phyloP scores from a whole-genome alignment of 331 rosid species.

The Stylosanthes scabra region DNA sequence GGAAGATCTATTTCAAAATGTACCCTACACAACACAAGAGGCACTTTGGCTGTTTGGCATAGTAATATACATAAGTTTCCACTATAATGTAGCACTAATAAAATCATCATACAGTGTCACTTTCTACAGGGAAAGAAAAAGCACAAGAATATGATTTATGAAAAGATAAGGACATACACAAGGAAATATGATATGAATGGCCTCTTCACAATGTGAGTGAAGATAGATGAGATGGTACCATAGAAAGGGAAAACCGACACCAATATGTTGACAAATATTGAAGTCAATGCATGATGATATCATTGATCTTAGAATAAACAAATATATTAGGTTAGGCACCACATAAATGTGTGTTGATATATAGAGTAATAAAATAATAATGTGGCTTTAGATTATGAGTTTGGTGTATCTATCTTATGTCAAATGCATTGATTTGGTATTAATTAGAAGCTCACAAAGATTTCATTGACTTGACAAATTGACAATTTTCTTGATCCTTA shows the following conservation, averaged over 20 bases:
- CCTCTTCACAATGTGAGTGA: constrained; percentile 11
- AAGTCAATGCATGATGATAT: not conserved
- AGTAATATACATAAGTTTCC: constrained; percentile 23
- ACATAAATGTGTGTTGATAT: not conserved
- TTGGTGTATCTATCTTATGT: constrained; percentile 37
- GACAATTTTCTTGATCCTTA: not conserved
- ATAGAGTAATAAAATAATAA: constrained; percentile 4
- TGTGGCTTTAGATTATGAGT: constrained; percentile 47
- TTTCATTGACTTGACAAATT: constrained; percentile 2
- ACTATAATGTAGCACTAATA: constrained; percentile 16
- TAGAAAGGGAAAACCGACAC: not conserved
- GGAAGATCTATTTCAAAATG: constrained; percentile 31
- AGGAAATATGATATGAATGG: not conserved
- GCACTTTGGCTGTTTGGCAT: constrained; percentile 17
- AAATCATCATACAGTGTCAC: constrained; percentile 29
- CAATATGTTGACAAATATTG: not conserved
- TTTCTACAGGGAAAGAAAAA: constrained; percentile 19
- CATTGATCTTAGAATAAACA: not conserved
- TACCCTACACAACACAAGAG: constrained; percentile 27
- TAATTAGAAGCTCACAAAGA: not conserved
- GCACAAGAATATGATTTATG: constrained; percentile 8
- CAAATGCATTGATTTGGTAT: constrained; percentile 33
- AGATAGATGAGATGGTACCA: not conserved
- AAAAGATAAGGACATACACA: constrained; percentile 9
- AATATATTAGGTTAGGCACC: constrained; percentile 29